phyloP scores from a whole-genome alignment of 306 rosid genomes.

The Datisca glomerata region DNA sequence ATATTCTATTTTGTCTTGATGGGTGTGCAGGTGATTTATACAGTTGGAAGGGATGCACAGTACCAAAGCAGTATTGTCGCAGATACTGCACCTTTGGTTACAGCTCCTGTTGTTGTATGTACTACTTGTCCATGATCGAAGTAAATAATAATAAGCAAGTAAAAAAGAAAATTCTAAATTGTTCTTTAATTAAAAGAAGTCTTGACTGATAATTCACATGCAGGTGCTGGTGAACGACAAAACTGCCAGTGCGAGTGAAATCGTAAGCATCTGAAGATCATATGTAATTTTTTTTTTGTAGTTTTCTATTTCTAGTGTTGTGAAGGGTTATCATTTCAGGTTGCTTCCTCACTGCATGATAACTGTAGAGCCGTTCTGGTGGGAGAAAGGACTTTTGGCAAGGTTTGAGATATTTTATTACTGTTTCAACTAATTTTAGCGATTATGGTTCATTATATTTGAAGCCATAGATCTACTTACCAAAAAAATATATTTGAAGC shows the following conservation, averaged over 20 bases:
- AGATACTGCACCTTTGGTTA: constrained; percentile 54
- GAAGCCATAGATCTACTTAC: too few relatives aligned
- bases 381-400: constrained; percentile 87
- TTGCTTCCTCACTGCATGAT: constrained; percentile 97
- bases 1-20: constrained; percentile 10
- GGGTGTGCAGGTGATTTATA: constrained; percentile 71
- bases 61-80: constrained; percentile 58
- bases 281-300: constrained; percentile 14
- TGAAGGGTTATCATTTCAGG: constrained; percentile 43
- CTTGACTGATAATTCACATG: constrained; percentile 17
- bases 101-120: constrained; percentile 71
- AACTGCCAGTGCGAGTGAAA: constrained; percentile 99
- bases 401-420: constrained; percentile 34
- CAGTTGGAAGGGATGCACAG: constrained; percentile 83
- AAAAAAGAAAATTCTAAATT: background rate
- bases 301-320: constrained; percentile 6
- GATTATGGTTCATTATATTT: too few relatives aligned
- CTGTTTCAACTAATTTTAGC: too few relatives aligned
- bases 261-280: constrained; percentile 42
- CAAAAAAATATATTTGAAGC: too few relatives aligned
- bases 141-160: background rate
- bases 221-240: constrained; percentile 89
- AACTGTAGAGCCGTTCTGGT: constrained; percentile 95
- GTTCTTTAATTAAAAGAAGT: constrained; percentile 11
- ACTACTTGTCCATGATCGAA: constrained; percentile 7